Evolutionary conservation across 2,329 filamentous ascomycete species (phyloP), one percentile per base, ranked within the genome.

Genomic region (Fusarium bactridioides): DNA sequence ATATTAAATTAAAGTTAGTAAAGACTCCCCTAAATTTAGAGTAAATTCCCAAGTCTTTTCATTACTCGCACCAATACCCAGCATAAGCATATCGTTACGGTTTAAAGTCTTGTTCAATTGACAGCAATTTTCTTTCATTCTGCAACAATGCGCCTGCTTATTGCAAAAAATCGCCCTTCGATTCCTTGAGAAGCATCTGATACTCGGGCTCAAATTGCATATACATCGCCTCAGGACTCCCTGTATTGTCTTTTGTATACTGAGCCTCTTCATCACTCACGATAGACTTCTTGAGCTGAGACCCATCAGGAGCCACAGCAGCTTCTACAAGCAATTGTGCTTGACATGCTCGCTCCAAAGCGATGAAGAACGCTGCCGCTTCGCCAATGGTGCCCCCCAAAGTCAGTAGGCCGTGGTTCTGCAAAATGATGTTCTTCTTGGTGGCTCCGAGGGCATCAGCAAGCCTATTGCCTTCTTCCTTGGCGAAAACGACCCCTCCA

Each of bases 341-440:
- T 59, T 90, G 86, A 73, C 92, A 94, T 15, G 87, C 88, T 44
- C 90, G 85, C 79, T 94, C 92, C 74, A 93, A 84, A 8, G 90
- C 81, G 7, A 88, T 89, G 77, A 93, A 93, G 60, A 93, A 81
- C 71, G 89, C 93, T 0, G 90, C 90, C 1, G 92, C 91, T 80
- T 93, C 92, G 69, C 92, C 92, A 6, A 94, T 90, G 0, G 91
- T 94, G 2, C 79, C 77, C 1, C 92, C 92, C 0, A 91, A 89
- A 0, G 91, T 93, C 45, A 94, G 78, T 9, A 94, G 80, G 0
- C 92, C 92, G 76, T 94, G 92, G 77, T 93, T 94, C 73, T 90
- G 84, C 43, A 93, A 79, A 54, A 93, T 91, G 72, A 90, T 83
- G 21, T 86, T 90, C 79, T 86, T 91, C 66, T 86, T 88, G 0